Evolutionary conservation across 208 protist genomes (phyloP).

Genomic region (Strigomonas galati): DNA sequence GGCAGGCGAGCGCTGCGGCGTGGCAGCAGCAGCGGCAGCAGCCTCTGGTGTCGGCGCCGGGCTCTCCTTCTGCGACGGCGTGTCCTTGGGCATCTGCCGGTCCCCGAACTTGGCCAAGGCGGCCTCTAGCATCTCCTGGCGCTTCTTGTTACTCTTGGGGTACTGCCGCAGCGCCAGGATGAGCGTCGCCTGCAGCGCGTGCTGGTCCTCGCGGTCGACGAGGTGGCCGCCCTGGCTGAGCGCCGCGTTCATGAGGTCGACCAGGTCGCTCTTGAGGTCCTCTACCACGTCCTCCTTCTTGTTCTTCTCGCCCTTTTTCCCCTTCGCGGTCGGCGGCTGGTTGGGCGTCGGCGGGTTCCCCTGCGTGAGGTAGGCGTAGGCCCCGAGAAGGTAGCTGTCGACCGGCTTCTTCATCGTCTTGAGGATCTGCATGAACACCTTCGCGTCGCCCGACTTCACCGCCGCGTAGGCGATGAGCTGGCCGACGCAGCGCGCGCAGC

Average conservation of each 20-base stretch:
- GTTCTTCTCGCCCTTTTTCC: conserved; percentile 38
- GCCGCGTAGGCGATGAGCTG: conserved; percentile 83
- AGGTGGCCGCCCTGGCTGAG: conserved; percentile 86
- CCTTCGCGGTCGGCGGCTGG: background rate
- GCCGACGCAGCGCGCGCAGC: conserved; percentile 57
- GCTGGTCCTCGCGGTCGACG: conserved; percentile 84
- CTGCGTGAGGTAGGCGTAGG: conserved; percentile 71
- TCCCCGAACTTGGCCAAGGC: conserved; percentile 74
- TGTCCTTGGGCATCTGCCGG: conserved; percentile 43
- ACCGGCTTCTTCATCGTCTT: conserved; percentile 92
- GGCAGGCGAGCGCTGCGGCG: conserved; percentile 5
- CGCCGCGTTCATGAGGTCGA: conserved; percentile 85
- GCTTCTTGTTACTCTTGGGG: conserved; percentile 74
- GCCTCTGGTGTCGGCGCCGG: conserved; percentile 16
- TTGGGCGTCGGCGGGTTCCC: conserved; percentile 37
- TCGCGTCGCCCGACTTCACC: conserved; percentile 59
- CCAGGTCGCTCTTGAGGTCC: conserved; percentile 73
- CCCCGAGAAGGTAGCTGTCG: conserved; percentile 80
- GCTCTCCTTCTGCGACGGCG: conserved; percentile 20
- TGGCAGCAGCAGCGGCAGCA: conserved; percentile 1
- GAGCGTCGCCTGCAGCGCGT: conserved; percentile 74
- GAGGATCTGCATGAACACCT: conserved; percentile 84
- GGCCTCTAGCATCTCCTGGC: conserved; percentile 81
- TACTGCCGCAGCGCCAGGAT: conserved; percentile 67
- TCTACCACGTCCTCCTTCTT: conserved; percentile 70